phyloP scores from a whole-genome alignment of 768 basidiomycete genomes.

The Boletales sp. region DNA sequence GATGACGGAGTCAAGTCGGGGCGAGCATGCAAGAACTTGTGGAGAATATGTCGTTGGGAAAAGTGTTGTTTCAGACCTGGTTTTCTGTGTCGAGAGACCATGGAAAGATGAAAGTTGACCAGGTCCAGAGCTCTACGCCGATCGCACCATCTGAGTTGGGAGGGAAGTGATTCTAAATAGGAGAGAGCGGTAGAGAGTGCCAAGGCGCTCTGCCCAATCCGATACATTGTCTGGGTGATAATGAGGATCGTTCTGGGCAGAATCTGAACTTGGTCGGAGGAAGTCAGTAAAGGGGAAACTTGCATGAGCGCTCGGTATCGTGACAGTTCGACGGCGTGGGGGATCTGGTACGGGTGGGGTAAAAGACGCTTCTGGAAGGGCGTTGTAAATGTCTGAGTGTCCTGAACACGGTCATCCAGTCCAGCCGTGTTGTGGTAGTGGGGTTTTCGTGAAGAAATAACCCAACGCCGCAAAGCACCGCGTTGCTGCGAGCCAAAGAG shows the following conservation, averaged over 20 bases:
- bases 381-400: background rate
- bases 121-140: slow-evolving; percentile 45
- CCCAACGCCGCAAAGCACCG: slow-evolving; percentile 28
- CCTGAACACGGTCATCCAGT: background rate
- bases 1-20: slow-evolving; percentile 53
- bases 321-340: slow-evolving; percentile 11
- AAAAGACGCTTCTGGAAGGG: slow-evolving; percentile 11
- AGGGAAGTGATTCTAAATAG: slow-evolving; percentile 51
- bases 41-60: slow-evolving; percentile 41
- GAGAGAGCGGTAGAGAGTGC: slow-evolving; percentile 45
- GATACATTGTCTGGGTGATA: slow-evolving; percentile 47
- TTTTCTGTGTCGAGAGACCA: slow-evolving; percentile 31
- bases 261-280: slow-evolving; percentile 32
- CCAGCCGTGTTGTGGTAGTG: background rate
- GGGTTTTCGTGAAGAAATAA: slow-evolving; percentile 1
- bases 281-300: slow-evolving; percentile 36
- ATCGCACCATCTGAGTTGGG: slow-evolving; percentile 32
- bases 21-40: slow-evolving; percentile 44
- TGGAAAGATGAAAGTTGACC: slow-evolving; percentile 43
- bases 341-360: slow-evolving; percentile 11
- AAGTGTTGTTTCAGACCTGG: slow-evolving; percentile 43
- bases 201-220: slow-evolving; percentile 31
- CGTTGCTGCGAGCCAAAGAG: slow-evolving; percentile 47
- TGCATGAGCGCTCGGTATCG: slow-evolving; percentile 41
- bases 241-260: slow-evolving; percentile 42